phyloP scores from a whole-genome alignment of 148 eudicot species.

The Selenicereus undatus region DNA sequence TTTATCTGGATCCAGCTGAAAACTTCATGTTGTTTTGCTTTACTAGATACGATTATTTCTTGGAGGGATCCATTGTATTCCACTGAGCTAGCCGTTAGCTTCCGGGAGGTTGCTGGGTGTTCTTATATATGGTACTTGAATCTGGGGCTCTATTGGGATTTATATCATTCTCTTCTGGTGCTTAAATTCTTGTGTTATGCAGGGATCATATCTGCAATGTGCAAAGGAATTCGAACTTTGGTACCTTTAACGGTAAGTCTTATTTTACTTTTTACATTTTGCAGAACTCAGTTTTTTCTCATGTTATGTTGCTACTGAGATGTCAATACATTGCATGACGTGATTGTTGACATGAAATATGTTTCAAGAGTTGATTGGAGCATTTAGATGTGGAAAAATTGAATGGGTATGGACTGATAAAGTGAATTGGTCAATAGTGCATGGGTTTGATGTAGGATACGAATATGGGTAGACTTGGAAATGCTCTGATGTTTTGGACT shows the following conservation, averaged over 20 bases:
- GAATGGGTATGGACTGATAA: background rate
- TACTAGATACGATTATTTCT: slow-evolving; percentile 83
- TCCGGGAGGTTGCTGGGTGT: slow-evolving; percentile 88
- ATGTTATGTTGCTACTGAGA: background rate
- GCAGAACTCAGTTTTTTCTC: background rate
- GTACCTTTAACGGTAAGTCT: slow-evolving; percentile 68
- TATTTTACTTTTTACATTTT: background rate
- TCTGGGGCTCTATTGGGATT: background rate
- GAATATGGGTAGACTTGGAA: background rate
- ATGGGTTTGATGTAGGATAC: background rate
- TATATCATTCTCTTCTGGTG: background rate
- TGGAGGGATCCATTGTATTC: slow-evolving; percentile 95
- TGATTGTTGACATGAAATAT: background rate
- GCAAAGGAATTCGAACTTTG: slow-evolving; percentile 71
- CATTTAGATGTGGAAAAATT: background rate
- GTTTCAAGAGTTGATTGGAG: background rate
- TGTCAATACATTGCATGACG: background rate
- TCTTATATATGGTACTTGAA: slow-evolving; percentile 72
- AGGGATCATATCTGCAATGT: slow-evolving; percentile 90
- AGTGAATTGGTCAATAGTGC: background rate
- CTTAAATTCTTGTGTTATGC: slow-evolving; percentile 27
- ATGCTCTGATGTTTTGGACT: too few species aligned
- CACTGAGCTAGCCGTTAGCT: slow-evolving; percentile 90
- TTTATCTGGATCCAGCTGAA: background rate
- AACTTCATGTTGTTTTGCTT: slow-evolving; percentile 3